Base-by-base conservation (phyloP, 805 yeast genomes). In the Candida anglica region DNA sequence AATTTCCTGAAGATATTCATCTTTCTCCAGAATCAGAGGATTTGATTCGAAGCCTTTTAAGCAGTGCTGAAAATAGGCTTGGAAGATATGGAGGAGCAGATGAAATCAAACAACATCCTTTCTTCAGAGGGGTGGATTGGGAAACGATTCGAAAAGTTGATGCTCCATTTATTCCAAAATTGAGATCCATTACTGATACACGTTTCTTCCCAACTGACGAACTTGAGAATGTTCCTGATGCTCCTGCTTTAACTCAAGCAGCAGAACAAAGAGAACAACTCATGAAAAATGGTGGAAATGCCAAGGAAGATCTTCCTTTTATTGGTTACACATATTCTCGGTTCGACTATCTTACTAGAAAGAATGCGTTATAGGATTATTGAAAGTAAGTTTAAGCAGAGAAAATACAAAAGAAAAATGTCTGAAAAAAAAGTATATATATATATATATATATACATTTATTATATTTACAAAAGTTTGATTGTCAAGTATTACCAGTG, bases 141-240 rank as follows among this genome's bases (percentile, higher is more conserved):
- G 80, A 81, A 34, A 77, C 86, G 13, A 88, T 88, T 37, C 69
- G 96, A 38, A 80, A 77, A 38, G 94, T 87, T 38, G 87, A 81
- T 47, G 96, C 96, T 3, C 97, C 97, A 15, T 88, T 88, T 50
- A 84, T 93, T 46, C 96, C 98, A 17, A 85, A 87, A 53, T 72
- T 93, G 53, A 77, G 88, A 46, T 83, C 95, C 9, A 83, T 91
- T 40, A 91, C 98, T 5, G 98, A 93, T 58, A 93, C 98, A 0
- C 73, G 97, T 48, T 91, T 91, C 69, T 93, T 93, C 87, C 98
- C 98, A 27, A 87, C 95, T 2, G 98, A 91, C 56, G 98, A 91
- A 54, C 69, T 91, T 50, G 96, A 91, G 58, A 86, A 86, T 50
- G 88, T 91, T 33, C 96, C 98, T 2, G 97, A 89, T 50, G 79